A percentile compares a stretch with the other conserved stretches of the same genome.
Evolutionary conservation across 2,329 filamentous ascomycete species (phyloP).

Genomic region (Cryphonectria nitschkei): DNA sequence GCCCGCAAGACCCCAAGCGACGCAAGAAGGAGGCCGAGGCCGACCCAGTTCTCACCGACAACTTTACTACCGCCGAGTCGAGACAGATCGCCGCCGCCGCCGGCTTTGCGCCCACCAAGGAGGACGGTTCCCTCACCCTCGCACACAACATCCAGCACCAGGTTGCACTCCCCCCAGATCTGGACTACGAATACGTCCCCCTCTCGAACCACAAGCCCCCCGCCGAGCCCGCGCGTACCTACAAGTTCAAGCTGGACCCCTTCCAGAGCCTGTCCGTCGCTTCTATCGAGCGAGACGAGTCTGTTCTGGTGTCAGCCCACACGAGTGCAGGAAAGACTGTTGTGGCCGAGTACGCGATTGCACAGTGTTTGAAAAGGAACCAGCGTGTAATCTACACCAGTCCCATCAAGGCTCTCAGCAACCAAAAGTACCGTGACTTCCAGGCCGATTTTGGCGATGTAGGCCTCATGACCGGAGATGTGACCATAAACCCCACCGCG

Average conservation of each 20-base stretch:
- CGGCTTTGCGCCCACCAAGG: constrained; percentile 64
- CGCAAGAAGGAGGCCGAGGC: constrained; percentile 65
- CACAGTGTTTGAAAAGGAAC: constrained; percentile 95
- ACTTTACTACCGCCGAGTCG: constrained; percentile 93
- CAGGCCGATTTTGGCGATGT: constrained; percentile 94
- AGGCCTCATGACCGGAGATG: constrained; percentile 97
- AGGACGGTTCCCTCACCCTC: constrained; percentile 74
- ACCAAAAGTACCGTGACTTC: constrained; percentile 98
- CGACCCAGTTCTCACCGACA: constrained; percentile 85
- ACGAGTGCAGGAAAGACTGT: constrained; percentile 98
- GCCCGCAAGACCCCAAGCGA: constrained; percentile 63
- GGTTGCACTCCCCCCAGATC: constrained; percentile 89
- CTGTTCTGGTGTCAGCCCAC: constrained; percentile 94
- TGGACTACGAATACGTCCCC: constrained; percentile 93
- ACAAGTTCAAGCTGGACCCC: constrained; percentile 90
- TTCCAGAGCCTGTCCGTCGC: constrained; percentile 95
- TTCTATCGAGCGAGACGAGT: constrained; percentile 95
- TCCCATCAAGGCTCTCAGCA: constrained; percentile 97
- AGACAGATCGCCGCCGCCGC: constrained; percentile 83
- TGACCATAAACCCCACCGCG: constrained; percentile 97
- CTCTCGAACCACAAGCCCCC: constrained; percentile 93
- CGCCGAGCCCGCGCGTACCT: constrained; percentile 79
- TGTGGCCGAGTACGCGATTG: constrained; percentile 96
- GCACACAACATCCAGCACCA: constrained; percentile 99
- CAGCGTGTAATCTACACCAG: constrained; percentile 99